Conservation (phyloP, 1,284 basidiomycete genomes). For the Malassezia arunalokei region DNA sequence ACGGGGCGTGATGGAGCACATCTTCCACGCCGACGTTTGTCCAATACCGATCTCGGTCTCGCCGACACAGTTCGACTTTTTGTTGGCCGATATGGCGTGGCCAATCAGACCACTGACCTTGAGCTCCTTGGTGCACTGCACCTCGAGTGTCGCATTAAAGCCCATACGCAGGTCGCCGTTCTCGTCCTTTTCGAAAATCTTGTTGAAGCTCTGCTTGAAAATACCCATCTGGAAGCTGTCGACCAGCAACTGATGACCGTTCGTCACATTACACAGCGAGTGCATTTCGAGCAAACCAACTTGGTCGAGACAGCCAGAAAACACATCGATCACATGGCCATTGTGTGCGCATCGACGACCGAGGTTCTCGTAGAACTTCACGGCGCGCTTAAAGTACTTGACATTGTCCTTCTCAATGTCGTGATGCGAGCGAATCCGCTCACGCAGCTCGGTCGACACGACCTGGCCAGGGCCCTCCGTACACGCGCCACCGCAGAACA, state of each 20-base stretch:
- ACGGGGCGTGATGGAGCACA: conserved; percentile 77
- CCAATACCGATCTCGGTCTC: conserved; percentile 99
- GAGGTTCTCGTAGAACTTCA: conserved; percentile 92
- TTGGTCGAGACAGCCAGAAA: conserved; percentile 94
- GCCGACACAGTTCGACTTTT: conserved; percentile 90
- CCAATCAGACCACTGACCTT: conserved; percentile 97
- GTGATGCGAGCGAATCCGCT: conserved; percentile 96
- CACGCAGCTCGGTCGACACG: conserved; percentile 85
- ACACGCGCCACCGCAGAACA: conserved; percentile 89
- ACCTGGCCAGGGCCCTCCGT: conserved; percentile 96
- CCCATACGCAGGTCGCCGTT: conserved; percentile 90
- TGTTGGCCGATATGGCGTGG: conserved; percentile 89
- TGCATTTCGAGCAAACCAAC: conserved; percentile 97
- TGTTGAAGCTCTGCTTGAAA: conserved; percentile 95
- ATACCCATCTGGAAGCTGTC: conserved; percentile 97
- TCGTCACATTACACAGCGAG: conserved; percentile 82
- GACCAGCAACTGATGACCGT: conserved; percentile 87
- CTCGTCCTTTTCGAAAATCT: conserved; percentile 85
- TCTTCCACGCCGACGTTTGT: conserved; percentile 97
- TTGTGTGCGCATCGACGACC: conserved; percentile 88
- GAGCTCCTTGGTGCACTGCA: conserved; percentile 96
- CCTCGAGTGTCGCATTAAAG: conserved; percentile 97
- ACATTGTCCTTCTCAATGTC: conserved; percentile 95
- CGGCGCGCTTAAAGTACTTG: conserved; percentile 93
- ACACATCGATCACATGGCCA: conserved; percentile 87